Evolutionary conservation across 345 rosid genomes (phyloP), one percentile per base, ranked within the genome.

Genomic region (Acer yangbiense): DNA sequence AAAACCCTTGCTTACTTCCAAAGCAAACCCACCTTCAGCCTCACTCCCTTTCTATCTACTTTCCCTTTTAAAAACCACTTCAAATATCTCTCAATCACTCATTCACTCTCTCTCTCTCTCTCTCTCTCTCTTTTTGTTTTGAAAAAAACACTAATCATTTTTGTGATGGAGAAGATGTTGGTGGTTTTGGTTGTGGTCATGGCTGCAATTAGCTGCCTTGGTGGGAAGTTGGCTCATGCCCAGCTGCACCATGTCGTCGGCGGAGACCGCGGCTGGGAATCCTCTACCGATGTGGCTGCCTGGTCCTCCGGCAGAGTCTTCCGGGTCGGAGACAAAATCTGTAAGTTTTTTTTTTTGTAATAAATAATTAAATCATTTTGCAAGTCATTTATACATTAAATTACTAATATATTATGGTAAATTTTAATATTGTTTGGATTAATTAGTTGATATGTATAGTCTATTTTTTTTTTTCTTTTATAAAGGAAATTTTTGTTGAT

Each of bases 201-300:
- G 61, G 71, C 25, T 58, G 21, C 78, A 29, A 72, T 58, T 27
- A 48, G 82, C n/a, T n/a, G n/a, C 73, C 61, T 76, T 5, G 60
- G 61, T 9, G 86, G 64, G 63, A 27, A 71, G 16, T n/a, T 75
- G 78, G 88, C 50, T 20, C 82, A 29, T 64, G 91, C 85, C 44
- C 86, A 87, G 76, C 83, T 83, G 72, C 89, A 90, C 80, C 93
- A 91, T 60, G 86, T 90, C 44, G 91, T 88, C 60, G 94, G 93
- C 23, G 90, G 86, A 9, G 94, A 91, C 52, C 89, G 90, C 6
- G 96, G 96, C 7, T 91, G 96, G 96, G 92, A 86, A 50, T 64
- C 86, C 3, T 74, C 77, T 4, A 62, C 79, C 29, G 86, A 84
- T 60, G 58, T 87, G 20, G 84, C 82, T 7, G 76, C 87, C 21